Base-by-base conservation (phyloP, 2,329 filamentous ascomycete genomes). In the Karstenula rhodostoma region DNA sequence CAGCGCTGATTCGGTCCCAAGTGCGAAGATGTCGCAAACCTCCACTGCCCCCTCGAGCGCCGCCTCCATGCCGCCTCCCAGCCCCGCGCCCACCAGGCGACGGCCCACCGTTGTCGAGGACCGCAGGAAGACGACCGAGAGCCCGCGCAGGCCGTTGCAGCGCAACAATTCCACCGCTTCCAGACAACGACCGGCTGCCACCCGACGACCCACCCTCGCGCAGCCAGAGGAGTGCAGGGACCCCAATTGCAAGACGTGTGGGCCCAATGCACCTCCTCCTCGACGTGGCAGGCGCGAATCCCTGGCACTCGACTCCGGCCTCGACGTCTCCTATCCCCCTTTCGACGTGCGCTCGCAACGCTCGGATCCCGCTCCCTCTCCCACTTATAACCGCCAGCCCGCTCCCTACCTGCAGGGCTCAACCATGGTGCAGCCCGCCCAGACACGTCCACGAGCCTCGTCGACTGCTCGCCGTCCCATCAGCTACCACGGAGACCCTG, bases 1-100 rank as follows among this genome's bases (percentile, higher is more conserved):
- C 71, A 82, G 83, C 78, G 81, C 82, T 82, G 78, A 84, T 81
- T 83, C 83, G 72, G 79, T 75, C 66, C 79, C 79, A 78, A 79
- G 77, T 74, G 68, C 71, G 63, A 67, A 69, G 57, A 65, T 62
- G 58, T 69, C 70, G 56, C 68, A 69, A 60, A 73, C 70, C 64
- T 67, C 73, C 27, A 59, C 56, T 43, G 57, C 60, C n/a, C 56
- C 66, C 47, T 58, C 60, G 58, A 56, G 47, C 57, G 61, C 67
- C 57, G 58, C 66, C 33, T 59, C 65, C 48, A 33, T 61, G 46
- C 60, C 67, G 13, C 57, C 67, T 17, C 59, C 67, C n/a, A 69
- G 64, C 50, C 69, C 69, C 10, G 63, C 68, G 17, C 55, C 62
- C 4, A 54, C 62, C 62, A 66, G 62, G 44, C 59, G 66, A 57